Conservation (phyloP, 306 rosid genomes). For the Ammopiptanthus mongolicus region DNA sequence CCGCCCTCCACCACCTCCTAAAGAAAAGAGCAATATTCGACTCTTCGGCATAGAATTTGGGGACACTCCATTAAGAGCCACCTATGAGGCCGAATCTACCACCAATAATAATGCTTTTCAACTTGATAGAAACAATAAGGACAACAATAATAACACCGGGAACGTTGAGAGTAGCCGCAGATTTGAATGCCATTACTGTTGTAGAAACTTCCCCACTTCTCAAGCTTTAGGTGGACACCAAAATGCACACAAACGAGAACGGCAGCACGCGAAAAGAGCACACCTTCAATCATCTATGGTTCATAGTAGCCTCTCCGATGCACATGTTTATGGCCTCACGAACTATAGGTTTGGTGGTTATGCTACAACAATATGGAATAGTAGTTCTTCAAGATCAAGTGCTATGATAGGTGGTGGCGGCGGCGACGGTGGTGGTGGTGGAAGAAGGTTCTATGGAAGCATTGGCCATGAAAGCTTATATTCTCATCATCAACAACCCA, state of each 20-base stretch:
- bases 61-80: too few relatives aligned
- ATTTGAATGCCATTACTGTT: conserved; percentile 86
- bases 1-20: conserved; percentile 48
- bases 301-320: conserved; percentile 42
- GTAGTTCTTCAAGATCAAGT: neutral
- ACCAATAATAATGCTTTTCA: conserved; percentile 6
- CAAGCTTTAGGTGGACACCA: conserved; percentile 96
- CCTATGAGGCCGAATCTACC: too few relatives aligned
- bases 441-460: conserved; percentile 39
- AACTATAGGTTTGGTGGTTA: conserved; percentile 52
- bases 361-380: conserved; percentile 37
- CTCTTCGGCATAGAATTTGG: conserved; percentile 78
- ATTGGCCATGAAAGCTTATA: conserved; percentile 38
- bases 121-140: neutral
- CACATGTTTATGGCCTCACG: conserved; percentile 48
- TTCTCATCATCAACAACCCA: conserved; percentile 42
- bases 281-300: conserved; percentile 71
- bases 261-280: conserved; percentile 78
- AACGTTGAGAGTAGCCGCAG: conserved; percentile 49
- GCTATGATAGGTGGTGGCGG: neutral
- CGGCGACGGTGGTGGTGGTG: too few relatives aligned
- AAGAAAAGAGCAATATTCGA: conserved; percentile 46
- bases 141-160: neutral
- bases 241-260: conserved; percentile 82
- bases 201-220: conserved; percentile 82